Evolutionary conservation across 2,329 filamentous ascomycete genomes (phyloP), one percentile per base, ranked within the genome.

Genomic region (Podosphaera xanthii): DNA sequence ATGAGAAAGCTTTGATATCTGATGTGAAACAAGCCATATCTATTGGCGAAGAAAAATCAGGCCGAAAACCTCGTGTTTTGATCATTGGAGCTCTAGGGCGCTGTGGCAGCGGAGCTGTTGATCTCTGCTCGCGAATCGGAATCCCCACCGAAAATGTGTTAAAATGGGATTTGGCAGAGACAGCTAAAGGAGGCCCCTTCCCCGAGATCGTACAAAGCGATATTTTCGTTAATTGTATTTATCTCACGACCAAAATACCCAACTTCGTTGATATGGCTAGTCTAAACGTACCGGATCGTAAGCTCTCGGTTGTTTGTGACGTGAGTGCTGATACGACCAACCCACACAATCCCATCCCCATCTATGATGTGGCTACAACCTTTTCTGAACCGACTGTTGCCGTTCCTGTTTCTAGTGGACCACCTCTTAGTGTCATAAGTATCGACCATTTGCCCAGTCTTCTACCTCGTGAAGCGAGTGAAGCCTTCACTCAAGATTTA

Each of bases 141-240:
- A 76, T 91, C 57, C 76, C 81, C 12, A 77, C 80, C 31, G 76
- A 80, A 64, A 79, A 84, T 66, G 84, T 95, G 66, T 67, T 78
- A 63, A 74, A 76, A 65, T 81, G 77, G 78, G 89, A 95, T 74
- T 78, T 94, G 69, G 78, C 78, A 38, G 87, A 95, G 77, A 94
- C 88, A 65, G 71, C 69, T 57, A 72, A 75, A 63, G 70, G 75
- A 59, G 87, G 87, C 0, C 87, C 87, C 8, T 92, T 90, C 72
- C 72, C 76, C 62, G 87, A 92, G 73, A 89, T 94, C 67, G 75
- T 82, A 54, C 79, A 87, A 71, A 78, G 75, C 61, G 82, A 87
- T 67, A 83, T 88, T 68, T 87, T 89, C 69, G 77, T 92, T 70
- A 94, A 92, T 75, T 89, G 85, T 78, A 91, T 95, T 70, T 95